These are phyloP conservation scores for Candida methanosorbosa DNA, from an alignment of 805 yeast genomes.

Conservation along the genomic window DNA sequence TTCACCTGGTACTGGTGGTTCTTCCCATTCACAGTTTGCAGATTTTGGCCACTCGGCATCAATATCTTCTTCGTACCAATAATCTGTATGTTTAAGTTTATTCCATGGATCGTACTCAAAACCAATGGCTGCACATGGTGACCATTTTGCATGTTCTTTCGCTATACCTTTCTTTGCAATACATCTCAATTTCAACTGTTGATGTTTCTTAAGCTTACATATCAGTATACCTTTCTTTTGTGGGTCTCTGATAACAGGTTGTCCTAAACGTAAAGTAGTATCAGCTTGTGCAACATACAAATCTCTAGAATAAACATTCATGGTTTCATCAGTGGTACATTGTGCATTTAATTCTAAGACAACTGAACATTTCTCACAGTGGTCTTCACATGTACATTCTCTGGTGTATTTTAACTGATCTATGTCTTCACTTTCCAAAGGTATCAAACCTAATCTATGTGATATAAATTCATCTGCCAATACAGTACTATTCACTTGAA, in stretches of 20 bases:
- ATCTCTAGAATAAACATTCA: conserved; percentile 87
- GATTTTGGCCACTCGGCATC: conserved; percentile 91
- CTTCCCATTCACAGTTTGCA: conserved; percentile 90
- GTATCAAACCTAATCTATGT: conserved; percentile 89
- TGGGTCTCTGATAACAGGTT: conserved; percentile 77
- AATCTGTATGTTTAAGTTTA: conserved; percentile 89
- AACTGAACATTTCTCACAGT: conserved; percentile 93
- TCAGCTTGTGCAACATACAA: conserved; percentile 32
- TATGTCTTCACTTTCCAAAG: conserved; percentile 76
- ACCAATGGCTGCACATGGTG: conserved; percentile 91
- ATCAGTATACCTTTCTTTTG: conserved; percentile 79
- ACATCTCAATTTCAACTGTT: conserved; percentile 81
- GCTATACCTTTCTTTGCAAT: conserved; percentile 97
- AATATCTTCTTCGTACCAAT: conserved; percentile 89
- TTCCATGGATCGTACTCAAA: conserved; percentile 99
- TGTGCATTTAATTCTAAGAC: conserved; percentile 74
- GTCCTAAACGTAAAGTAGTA: conserved; percentile 45
- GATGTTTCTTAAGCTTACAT: conserved; percentile 87
- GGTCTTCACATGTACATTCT: conserved; percentile 97
- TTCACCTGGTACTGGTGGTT: conserved; percentile 84
- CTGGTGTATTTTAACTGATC: conserved; percentile 80
- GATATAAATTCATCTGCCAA: conserved; percentile 95
- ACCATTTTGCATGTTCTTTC: conserved; percentile 98
- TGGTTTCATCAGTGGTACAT: conserved; percentile 80
- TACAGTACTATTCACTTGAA: conserved; percentile 87